Evolutionary conservation across 441 rosid species (phyloP), one percentile per base, ranked within the genome.

Genomic region (Eutrema salsugineum): DNA sequence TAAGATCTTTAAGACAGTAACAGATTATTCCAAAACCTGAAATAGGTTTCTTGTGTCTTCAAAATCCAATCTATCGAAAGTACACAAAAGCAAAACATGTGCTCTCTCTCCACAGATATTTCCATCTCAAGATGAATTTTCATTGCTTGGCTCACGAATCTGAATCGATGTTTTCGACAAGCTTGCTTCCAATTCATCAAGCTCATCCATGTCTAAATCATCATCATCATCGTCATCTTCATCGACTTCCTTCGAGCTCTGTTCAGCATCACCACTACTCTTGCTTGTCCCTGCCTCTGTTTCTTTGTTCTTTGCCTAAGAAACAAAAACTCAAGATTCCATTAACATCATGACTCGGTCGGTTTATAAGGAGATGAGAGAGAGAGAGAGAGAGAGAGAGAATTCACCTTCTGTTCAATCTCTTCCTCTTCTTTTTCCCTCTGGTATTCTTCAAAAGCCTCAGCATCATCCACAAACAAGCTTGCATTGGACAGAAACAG

Each of bases 171-270:
- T 83, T 78, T 82, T 90, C 10, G 96, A 82, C 77, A 92, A 87
- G 85, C 97, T 92, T 63, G 89, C 97, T 83, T 94, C 97, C n/a
- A 90, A 83, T 68, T 94, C 99, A 66, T 90, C 86, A 59, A 94
- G 75, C 82, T 91, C 97, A 76, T 94, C 99, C 83, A 91, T 69
- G 85, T 92, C 98, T 73, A 90, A 75, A 71, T 92, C 97, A 3
- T 89, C 95, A 2, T 83, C 86, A 0, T 86, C 88, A 0, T 76
- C 78, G 5, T 81, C 78, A 2, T 71, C 83, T 0, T 72, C 80
- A 2, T 79, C 75, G 0, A 53, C 70, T 55, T 54, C 67, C 39
- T 70, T 69, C 2, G 42, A 66, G 35, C 40, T 77, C 69, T 38
- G 58, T 35, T 66, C 65, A 59, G 70, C 66, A 53, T 46, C 70